Evolutionary conservation across 2,329 filamentous ascomycete species (phyloP).

Genomic region (Emmonsia crescens): DNA sequence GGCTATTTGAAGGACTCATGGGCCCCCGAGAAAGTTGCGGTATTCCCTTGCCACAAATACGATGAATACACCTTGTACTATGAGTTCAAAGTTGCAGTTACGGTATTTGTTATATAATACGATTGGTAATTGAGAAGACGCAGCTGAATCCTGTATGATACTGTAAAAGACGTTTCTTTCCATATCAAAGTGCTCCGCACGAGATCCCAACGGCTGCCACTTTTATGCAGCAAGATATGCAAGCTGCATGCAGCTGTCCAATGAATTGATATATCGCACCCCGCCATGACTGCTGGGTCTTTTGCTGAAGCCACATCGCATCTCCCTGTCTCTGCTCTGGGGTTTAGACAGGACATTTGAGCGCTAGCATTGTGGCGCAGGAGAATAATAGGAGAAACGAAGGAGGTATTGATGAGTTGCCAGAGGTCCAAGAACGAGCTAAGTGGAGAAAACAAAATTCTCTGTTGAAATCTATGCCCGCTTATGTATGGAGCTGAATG

Average conservation of each 20-base stretch:
- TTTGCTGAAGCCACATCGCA: slow-evolving; percentile 1
- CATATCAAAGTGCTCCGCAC: neutral
- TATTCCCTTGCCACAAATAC: neutral
- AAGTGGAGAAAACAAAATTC: neutral
- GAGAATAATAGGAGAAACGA: neutral
- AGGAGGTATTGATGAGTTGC: neutral
- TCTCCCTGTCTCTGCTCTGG: neutral
- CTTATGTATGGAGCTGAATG: neutral
- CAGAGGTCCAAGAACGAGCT: no score
- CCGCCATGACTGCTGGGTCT: neutral
- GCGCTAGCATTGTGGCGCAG: neutral
- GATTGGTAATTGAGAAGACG: neutral
- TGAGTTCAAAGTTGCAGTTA: neutral
- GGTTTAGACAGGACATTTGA: neutral
- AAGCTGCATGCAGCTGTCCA: neutral
- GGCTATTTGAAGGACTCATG: neutral
- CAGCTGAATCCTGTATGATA: neutral
- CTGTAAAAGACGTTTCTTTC: neutral
- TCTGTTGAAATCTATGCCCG: neutral
- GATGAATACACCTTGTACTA: neutral
- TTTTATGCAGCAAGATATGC: neutral
- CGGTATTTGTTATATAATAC: neutral
- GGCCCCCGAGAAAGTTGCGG: neutral
- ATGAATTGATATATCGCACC: neutral
- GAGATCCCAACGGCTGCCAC: neutral